phyloP scores from a whole-genome alignment of 306 rosid genomes.

The Begonia fuchsioides region DNA sequence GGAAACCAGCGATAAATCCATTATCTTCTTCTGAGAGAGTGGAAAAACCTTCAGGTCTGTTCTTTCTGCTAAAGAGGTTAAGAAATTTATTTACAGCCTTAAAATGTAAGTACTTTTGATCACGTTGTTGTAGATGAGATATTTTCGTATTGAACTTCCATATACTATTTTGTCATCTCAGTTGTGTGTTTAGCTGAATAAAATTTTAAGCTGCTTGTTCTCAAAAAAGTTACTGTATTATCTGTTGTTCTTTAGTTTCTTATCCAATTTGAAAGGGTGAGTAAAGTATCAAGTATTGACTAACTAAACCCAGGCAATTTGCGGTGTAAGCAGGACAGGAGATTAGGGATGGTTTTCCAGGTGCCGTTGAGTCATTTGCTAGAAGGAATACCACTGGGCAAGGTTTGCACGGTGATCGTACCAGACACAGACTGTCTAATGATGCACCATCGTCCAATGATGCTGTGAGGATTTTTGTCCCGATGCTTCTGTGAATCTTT shows the following conservation, averaged over 20 bases:
- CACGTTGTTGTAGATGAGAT: no score
- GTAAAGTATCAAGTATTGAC: no score
- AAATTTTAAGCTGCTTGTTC: no score
- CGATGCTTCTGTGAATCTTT: not conserved
- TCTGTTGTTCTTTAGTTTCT: no score
- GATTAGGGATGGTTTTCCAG: conserved; percentile 58
- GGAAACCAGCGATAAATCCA: conserved; percentile 50
- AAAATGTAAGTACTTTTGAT: conserved; percentile 1
- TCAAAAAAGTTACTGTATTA: no score
- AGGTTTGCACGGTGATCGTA: conserved; percentile 52
- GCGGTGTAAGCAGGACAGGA: conserved; percentile 42
- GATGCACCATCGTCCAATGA: conserved; percentile 71
- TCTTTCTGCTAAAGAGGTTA: conserved; percentile 7
- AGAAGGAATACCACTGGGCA: conserved; percentile 74
- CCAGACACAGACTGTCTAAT: conserved; percentile 62
- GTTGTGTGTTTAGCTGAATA: no score
- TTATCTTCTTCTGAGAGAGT: conserved; percentile 58
- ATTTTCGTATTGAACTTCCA: no score
- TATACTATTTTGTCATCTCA: no score
- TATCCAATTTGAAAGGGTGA: no score
- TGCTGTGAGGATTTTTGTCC: conserved; percentile 27
- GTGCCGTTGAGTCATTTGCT: conserved; percentile 80
- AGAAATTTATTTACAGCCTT: no score
- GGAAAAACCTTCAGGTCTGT: conserved; percentile 75
- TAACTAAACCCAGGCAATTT: no score